Percentiles rank a stretch among this genome's conserved stretches.
These are phyloP conservation scores for Gracilaria gracilis DNA, from an alignment of 23 red algal species.

Conservation along the genomic window DNA sequence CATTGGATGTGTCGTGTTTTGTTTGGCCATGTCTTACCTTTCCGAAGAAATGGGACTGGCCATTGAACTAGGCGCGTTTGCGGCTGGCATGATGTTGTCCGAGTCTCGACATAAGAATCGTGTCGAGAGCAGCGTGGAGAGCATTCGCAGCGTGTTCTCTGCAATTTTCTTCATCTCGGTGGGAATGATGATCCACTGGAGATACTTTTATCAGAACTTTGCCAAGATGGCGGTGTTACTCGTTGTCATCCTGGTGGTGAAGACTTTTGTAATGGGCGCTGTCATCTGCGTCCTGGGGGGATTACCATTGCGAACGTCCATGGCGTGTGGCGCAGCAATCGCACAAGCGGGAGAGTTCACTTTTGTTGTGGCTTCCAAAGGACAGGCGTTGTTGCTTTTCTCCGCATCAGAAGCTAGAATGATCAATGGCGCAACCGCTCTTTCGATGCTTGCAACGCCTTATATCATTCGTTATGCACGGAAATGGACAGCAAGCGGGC, in stretches of 20 bases:
- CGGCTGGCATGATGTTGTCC: conserved; percentile 81
- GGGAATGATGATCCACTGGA: conserved; percentile 92
- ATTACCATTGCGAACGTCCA: conserved; percentile 64
- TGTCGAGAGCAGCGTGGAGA: conserved; percentile 72
- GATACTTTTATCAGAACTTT: conserved; percentile 81
- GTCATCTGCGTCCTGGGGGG: conserved; percentile 67
- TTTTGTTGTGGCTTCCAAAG: conserved; percentile 85
- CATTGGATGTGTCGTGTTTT: conserved; percentile 79
- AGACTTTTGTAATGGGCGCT: conserved; percentile 66
- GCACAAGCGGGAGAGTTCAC: conserved; percentile 89
- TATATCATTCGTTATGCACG: conserved; percentile 73
- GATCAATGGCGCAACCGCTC: conserved; percentile 85
- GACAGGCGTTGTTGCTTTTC: conserved; percentile 79
- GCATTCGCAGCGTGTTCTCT: conserved; percentile 80
- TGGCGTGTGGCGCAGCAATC: conserved; percentile 74
- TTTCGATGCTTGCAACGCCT: conserved; percentile 84
- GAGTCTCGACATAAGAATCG: conserved; percentile 68
- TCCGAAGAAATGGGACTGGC: conserved; percentile 85
- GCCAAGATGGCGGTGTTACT: conserved; percentile 72
- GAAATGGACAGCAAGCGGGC: conserved; percentile 33
- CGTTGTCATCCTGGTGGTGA: conserved; percentile 73
- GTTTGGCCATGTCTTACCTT: conserved; percentile 78
- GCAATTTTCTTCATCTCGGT: conserved; percentile 86
- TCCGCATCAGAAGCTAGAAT: conserved; percentile 78
- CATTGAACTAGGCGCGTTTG: conserved; percentile 87